Evolutionary conservation across 2,329 filamentous ascomycete genomes (phyloP).

Genomic region (Penicillium sp.): DNA sequence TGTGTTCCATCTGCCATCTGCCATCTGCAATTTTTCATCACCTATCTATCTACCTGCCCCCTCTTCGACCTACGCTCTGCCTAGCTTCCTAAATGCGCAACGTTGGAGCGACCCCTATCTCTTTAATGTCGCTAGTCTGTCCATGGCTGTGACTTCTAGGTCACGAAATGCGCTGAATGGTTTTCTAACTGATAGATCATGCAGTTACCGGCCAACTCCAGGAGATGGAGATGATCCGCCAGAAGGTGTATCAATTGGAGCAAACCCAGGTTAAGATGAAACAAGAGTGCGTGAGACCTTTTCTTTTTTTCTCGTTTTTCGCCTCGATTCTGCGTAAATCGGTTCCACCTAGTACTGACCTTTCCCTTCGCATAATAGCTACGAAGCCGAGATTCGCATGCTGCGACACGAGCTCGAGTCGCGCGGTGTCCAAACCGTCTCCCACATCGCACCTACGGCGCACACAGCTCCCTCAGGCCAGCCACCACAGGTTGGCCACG

Average conservation of each 20-base stretch:
- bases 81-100: background rate
- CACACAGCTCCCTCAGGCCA: conserved; percentile 81
- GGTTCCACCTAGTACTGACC: background rate
- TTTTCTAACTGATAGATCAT: conserved; percentile 30
- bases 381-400: conserved; percentile 85
- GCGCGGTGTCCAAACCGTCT: conserved; percentile 62
- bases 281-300: conserved; percentile 68
- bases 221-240: conserved; percentile 90
- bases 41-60: background rate
- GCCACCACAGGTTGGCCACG: conserved; percentile 81
- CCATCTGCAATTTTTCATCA: background rate
- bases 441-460: conserved; percentile 71
- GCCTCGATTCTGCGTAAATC: background rate
- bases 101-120: background rate
- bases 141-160: conserved; percentile 12
- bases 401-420: conserved; percentile 84
- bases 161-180: conserved; percentile 21
- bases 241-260: conserved; percentile 92
- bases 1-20: conserved; percentile 44
- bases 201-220: conserved; percentile 86
- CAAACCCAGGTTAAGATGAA: conserved; percentile 86
- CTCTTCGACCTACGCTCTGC: background rate
- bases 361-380: conserved; percentile 54
- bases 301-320: background rate
- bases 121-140: conserved; percentile 7